Evolutionary conservation across 495 filamentous ascomycete genomes (phyloP).

Genomic region (Tuber brumale): DNA sequence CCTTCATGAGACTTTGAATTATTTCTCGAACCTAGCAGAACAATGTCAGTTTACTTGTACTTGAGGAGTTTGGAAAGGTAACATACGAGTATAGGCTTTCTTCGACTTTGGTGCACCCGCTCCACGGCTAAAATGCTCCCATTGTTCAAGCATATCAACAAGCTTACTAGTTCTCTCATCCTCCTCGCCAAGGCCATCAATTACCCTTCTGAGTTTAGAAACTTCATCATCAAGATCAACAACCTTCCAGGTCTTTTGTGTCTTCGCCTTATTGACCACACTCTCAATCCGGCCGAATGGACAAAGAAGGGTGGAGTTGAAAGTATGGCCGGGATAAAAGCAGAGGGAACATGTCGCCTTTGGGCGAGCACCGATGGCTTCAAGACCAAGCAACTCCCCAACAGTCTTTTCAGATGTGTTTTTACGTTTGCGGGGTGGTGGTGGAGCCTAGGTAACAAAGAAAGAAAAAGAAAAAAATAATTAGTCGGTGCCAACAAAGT

Average conservation of each 20-base stretch:
- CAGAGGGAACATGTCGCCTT: constrained; percentile 20
- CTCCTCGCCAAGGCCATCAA: not conserved
- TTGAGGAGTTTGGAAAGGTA: not conserved
- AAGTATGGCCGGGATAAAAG: constrained; percentile 24
- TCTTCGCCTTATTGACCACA: constrained; percentile 16
- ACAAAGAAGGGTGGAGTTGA: constrained; percentile 21
- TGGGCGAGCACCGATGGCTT: constrained; percentile 17
- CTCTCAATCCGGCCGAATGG: constrained; percentile 15
- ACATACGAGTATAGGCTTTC: not conserved
- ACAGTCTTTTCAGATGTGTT: not conserved
- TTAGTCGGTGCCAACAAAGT: not conserved
- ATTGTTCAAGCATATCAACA: not conserved
- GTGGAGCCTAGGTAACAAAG: not conserved
- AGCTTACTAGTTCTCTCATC: not conserved
- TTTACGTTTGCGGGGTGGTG: not conserved
- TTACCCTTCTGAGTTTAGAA: not conserved
- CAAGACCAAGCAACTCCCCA: constrained; percentile 16
- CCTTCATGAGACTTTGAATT: not conserved
- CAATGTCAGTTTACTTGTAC: not conserved
- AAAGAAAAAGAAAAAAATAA: too few species aligned
- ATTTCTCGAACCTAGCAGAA: not conserved
- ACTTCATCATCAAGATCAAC: constrained; percentile 16
- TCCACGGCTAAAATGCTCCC: not conserved
- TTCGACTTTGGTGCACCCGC: not conserved
- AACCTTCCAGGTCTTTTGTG: constrained; percentile 11